These are phyloP conservation scores for Cordyceps fumosorosea DNA, from an alignment of 2,329 filamentous ascomycete genomes.

Conservation along the genomic window DNA sequence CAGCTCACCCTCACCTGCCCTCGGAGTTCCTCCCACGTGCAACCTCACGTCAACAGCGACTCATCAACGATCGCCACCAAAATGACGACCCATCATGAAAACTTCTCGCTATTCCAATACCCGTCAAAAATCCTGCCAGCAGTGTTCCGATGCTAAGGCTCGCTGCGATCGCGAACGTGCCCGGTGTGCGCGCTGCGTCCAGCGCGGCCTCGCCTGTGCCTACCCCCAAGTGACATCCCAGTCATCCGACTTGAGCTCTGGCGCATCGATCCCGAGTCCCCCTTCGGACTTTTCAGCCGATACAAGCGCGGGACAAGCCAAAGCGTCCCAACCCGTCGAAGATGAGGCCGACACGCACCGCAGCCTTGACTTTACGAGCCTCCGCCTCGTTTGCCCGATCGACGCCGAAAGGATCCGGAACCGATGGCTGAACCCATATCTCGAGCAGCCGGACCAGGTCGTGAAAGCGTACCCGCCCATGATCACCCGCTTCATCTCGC, in stretches of 20 bases:
- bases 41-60: neutral
- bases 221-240: neutral
- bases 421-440: conserved; percentile 4
- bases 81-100: neutral
- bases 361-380: neutral
- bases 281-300: neutral
- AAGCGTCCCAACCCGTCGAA: neutral
- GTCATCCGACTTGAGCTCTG: neutral
- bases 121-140: conserved; percentile 6
- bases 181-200: neutral
- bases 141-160: conserved; percentile 3
- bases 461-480: conserved; percentile 4
- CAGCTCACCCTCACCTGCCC: too few relatives aligned
- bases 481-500: neutral
- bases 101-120: neutral
- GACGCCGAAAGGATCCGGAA: conserved; percentile 4
- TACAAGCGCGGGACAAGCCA: neutral
- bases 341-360: neutral
- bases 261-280: neutral
- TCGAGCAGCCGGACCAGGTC: neutral
- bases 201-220: neutral
- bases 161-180: neutral
- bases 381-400: conserved; percentile 1
- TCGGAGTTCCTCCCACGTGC: too few relatives aligned
- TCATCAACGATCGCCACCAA: neutral